These are phyloP conservation scores for Fusarium sp. DNA, from an alignment of 2,329 filamentous ascomycete genomes.

Conservation along the genomic window DNA sequence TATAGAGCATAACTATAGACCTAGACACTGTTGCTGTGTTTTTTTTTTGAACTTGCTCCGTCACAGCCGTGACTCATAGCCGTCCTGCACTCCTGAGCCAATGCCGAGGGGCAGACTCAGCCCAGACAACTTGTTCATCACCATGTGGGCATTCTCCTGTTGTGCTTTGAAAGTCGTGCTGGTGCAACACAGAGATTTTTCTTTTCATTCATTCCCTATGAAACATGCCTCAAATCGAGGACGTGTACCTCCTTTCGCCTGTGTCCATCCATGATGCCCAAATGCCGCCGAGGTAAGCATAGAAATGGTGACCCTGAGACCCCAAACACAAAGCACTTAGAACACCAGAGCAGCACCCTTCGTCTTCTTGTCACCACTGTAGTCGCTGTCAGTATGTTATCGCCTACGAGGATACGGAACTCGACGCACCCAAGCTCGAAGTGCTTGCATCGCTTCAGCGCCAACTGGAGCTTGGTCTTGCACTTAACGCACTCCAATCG, in stretches of 20 bases:
- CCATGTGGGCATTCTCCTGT: conserved; percentile 4
- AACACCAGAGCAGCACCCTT: conserved; percentile 99
- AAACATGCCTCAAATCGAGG: conserved; percentile 55
- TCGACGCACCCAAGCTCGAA: conserved; percentile 94
- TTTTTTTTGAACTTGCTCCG: conserved; percentile 13
- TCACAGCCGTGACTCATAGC: conserved; percentile 5
- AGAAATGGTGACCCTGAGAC: conserved; percentile 51
- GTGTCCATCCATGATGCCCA: conserved; percentile 61
- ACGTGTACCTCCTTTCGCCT: conserved; percentile 59
- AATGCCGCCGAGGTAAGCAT: conserved; percentile 56
- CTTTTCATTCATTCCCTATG: conserved; percentile 56
- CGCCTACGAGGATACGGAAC: not conserved
- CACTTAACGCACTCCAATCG: conserved; percentile 96
- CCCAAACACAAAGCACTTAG: conserved; percentile 72
- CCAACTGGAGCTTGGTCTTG: conserved; percentile 98
- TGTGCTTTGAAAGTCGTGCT: conserved; percentile 26
- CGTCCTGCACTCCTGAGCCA: conserved; percentile 1
- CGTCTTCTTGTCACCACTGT: conserved; percentile 99
- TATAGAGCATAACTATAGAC: conserved; percentile 23
- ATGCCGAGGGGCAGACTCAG: conserved; percentile 15
- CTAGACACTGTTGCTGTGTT: conserved; percentile 13
- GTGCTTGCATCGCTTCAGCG: conserved; percentile 99
- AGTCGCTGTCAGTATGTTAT: conserved; percentile 53
- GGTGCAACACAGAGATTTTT: conserved; percentile 45
- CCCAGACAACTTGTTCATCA: conserved; percentile 7